A percentile compares a stretch with the other conserved stretches of the same genome.
Conservation (phyloP, 495 filamentous ascomycete species). For the Astrocystis sublimbata region DNA sequence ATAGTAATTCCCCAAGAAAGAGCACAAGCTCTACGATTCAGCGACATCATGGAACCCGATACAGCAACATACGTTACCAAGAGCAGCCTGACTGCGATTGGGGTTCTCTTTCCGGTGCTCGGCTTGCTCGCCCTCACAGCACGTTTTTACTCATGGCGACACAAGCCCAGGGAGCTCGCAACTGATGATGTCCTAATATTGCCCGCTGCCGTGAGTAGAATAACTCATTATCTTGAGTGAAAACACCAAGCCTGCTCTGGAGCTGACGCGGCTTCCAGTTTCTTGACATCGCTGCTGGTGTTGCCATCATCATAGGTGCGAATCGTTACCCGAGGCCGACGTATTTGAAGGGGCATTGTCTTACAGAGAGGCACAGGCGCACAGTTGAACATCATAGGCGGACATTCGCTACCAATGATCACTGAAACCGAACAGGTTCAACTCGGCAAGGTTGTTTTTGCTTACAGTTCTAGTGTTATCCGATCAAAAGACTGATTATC, state of each 20-base stretch:
- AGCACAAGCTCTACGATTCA: too few relatives aligned
- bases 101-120: slow-evolving; percentile 10
- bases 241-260: background rate
- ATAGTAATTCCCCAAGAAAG: too few relatives aligned
- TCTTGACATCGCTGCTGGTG: background rate
- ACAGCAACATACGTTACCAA: slow-evolving; percentile 1
- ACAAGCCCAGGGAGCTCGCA: background rate
- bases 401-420: background rate
- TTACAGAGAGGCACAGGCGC: background rate
- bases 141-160: slow-evolving; percentile 3
- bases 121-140: background rate
- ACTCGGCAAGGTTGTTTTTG: background rate
- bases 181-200: slow-evolving; percentile 11
- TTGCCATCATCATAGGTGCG: background rate
- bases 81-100: slow-evolving; percentile 9
- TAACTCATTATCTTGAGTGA: background rate
- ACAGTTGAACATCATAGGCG: background rate
- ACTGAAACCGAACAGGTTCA: background rate
- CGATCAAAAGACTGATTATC: background rate
- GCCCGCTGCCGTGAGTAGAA: slow-evolving; percentile 6
- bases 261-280: background rate
- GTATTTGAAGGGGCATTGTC: background rate
- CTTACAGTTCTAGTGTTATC: background rate
- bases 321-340: background rate
- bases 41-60: background rate